Evolutionary conservation across 768 basidiomycete genomes (phyloP), one percentile per base, ranked within the genome.

Genomic region (Neoboletus brunneissimus): DNA sequence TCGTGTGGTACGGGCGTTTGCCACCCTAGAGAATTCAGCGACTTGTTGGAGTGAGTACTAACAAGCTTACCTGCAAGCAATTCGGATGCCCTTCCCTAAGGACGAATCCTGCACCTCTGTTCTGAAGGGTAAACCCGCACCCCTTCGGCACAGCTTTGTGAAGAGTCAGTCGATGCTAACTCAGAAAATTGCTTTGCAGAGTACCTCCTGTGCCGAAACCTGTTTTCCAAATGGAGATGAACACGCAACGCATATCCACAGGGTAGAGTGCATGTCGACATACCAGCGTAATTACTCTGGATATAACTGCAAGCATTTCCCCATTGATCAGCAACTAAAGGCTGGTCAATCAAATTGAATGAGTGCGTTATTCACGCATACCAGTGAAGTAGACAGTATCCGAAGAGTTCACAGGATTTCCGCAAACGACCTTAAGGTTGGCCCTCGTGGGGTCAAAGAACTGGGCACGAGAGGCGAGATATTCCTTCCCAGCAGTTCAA

Each of bases 311-410:
- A 92, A 11, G 88, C 90, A 70, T 92, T 94, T 3, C 91, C 91
- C 88, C 88, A 91, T 66, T 88, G 85, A 67, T 94, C 91, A 9
- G 85, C 79, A 4, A 90, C 91, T 89, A 55, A 35, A n/a, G n/a
- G 29, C 31, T 34, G 41, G 42, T 55, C 20, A 51, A 15, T 55
- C 15, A 40, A 49, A 54, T 12, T 32, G 45, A 45, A 49, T 22
- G 8, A n/a, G 20, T 23, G 15, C 8, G 12, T 31, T 47, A 22
- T 35, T n/a, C n/a, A 20, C 44, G 20, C 70, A 60, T 71, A 83
- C 89, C 89, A 8, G 94, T 85, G 67, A 98, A 95, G 68, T 98
- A 97, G 15, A 97, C 93, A 0, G 96, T 98, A 70, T 99, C 96
- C 1, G 91, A 91, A 1, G 90, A 90, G 58, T 88, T 83, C 27